Base-by-base conservation (phyloP, 1,139 yeast species). In the Meyerozyma carpophila region DNA sequence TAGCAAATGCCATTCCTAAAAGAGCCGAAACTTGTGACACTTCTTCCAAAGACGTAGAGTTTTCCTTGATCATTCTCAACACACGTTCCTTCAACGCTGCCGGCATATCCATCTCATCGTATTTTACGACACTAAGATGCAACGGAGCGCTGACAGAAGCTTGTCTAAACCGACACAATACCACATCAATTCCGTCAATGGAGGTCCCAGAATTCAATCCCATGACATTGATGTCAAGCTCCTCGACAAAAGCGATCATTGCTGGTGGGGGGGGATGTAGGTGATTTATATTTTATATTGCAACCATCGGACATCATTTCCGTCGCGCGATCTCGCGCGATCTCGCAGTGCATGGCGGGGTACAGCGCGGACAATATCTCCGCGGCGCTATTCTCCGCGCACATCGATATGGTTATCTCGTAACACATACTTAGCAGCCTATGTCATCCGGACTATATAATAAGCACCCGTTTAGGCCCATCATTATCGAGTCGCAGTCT, bases 131-230 rank as follows among this genome's bases (percentile, higher is more conserved):
- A n/a, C 37, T 41, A 18, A 49, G 41, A 37, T 44, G 45, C 21
- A 49, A 41, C 2, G 50, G 49, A 14, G 43, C 14, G 13, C 40
- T 40, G 10, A 39, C 39, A n/a, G 45, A 37, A 6, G 26, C 31
- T 37, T 46, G 48, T 36, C 38, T 44, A 40, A 47, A 44, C 14
- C 47, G 43, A 36, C 50, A 47, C 16, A 47, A 39, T 3, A 45
- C 51, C 16, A 46, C 43, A 36, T 49, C 52, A 32, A 49, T 49
- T 21, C 51, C 52, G 40, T 49, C 50, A 41, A 49, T 44, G 5
- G 50, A 45, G 1, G 51, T 48, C 5, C 52, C 51, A 3, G 46
- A 43, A 34, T 48, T 47, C 43, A 46, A 41, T 16, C 51, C 51
- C 34, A 48, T 28, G 11, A 48, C 51, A 25, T 41, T 47, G 32